Conservation (phyloP, 805 yeast species). For the Sugiyamaella smithiae region DNA sequence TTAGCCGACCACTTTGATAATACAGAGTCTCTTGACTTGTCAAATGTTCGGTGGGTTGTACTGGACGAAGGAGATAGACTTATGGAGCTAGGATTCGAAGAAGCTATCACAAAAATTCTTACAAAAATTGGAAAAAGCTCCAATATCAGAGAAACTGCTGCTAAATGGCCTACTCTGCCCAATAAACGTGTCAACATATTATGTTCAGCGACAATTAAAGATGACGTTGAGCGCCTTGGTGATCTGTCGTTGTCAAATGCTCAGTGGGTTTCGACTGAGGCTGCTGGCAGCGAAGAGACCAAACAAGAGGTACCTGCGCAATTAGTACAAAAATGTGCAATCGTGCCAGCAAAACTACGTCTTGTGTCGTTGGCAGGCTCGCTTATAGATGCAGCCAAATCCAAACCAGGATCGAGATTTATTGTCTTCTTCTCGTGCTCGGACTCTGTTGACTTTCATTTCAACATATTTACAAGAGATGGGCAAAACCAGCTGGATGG, state of each 20-base stretch:
- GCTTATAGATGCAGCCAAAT: slow-evolving; percentile 42
- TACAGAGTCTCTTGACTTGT: slow-evolving; percentile 69
- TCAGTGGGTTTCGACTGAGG: slow-evolving; percentile 53
- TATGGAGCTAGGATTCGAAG: slow-evolving; percentile 96
- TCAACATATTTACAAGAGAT: slow-evolving; percentile 62
- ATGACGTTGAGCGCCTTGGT: slow-evolving; percentile 75
- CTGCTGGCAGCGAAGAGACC: slow-evolving; percentile 22
- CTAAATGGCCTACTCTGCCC: slow-evolving; percentile 60
- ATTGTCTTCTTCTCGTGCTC: slow-evolving; percentile 91
- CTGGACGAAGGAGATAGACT: slow-evolving; percentile 96
- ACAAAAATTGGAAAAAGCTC: slow-evolving; percentile 50
- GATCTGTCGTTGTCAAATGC: slow-evolving; percentile 72
- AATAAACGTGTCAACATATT: slow-evolving; percentile 67
- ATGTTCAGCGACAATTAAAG: slow-evolving; percentile 93
- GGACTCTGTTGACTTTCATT: slow-evolving; percentile 95
- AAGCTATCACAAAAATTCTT: slow-evolving; percentile 77
- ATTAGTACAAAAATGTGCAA: slow-evolving; percentile 70
- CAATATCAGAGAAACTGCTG: slow-evolving; percentile 38
- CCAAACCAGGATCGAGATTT: slow-evolving; percentile 30
- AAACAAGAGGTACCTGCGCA: slow-evolving; percentile 79
- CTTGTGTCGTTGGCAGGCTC: slow-evolving; percentile 74
- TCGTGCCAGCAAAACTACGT: slow-evolving; percentile 90
- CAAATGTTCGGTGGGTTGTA: slow-evolving; percentile 80
- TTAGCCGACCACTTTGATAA: slow-evolving; percentile 91
- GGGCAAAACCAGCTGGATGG: slow-evolving; percentile 34